These are phyloP conservation scores for Saccharomycopsis hybrid DNA, from an alignment of 1,139 yeast genomes.

Conservation along the genomic window DNA sequence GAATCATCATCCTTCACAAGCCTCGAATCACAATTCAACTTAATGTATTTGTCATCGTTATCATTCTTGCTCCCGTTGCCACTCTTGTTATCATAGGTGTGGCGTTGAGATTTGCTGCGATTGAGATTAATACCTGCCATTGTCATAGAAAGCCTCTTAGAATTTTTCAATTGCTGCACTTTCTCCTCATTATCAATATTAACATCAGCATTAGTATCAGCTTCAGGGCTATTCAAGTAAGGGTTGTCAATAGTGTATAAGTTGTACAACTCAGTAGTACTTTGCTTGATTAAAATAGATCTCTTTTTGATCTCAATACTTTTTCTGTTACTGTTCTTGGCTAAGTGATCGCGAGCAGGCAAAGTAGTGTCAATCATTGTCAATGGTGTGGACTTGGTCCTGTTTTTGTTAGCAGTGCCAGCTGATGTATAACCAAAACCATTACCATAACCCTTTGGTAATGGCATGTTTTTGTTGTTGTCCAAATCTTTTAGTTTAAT, in stretches of 20 bases:
- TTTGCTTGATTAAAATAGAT: conserved; percentile 13
- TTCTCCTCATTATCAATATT: neutral
- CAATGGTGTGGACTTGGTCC: neutral
- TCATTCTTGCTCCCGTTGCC: neutral
- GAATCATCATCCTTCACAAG: conserved; percentile 12
- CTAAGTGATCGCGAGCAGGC: no score
- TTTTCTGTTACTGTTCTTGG: neutral
- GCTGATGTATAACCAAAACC: no score
- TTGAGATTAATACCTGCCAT: conserved; percentile 11
- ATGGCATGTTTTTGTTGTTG: neutral
- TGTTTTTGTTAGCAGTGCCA: neutral
- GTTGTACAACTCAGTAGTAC: conserved; percentile 11
- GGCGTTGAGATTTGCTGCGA: no score
- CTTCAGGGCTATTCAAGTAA: conserved; percentile 1
- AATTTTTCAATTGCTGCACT: neutral
- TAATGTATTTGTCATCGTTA: conserved; percentile 1
- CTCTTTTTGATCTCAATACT: conserved; percentile 12
- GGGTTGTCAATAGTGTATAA: conserved; percentile 18
- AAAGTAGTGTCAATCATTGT: no score
- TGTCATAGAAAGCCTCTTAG: conserved; percentile 3
- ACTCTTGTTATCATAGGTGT: no score
- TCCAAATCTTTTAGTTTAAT: no score
- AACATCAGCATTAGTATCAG: no score
- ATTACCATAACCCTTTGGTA: neutral
- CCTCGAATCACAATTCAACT: conserved; percentile 1